Percentiles rank a stretch among this genome's conserved stretches.
Conservation (phyloP, 345 rosid genomes). For the Syzygium aromaticum region DNA sequence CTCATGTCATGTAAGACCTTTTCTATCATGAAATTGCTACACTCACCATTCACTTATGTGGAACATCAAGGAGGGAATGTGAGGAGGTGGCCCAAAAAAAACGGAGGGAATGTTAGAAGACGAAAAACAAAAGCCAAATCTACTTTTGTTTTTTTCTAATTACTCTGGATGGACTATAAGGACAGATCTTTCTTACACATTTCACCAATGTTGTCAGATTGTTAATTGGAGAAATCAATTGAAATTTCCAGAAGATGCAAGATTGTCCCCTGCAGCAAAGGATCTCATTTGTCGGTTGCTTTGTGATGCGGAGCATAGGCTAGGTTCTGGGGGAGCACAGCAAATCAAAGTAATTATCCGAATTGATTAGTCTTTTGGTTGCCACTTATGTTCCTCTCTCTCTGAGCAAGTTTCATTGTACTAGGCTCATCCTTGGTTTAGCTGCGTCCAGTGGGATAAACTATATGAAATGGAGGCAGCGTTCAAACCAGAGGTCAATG, state of each 20-base stretch:
- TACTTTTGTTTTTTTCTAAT: too few species aligned
- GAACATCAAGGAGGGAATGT: background rate
- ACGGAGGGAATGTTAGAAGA: background rate
- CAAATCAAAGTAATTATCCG: constrained; percentile 69
- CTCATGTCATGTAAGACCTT: background rate
- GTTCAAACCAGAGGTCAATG: constrained; percentile 86
- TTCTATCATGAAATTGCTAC: background rate
- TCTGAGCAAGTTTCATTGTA: constrained; percentile 8
- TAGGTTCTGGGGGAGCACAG: constrained; percentile 77
- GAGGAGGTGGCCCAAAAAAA: background rate
- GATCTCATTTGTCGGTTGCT: constrained; percentile 82
- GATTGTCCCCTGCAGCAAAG: constrained; percentile 64
- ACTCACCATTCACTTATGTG: background rate
- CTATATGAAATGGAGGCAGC: constrained; percentile 95
- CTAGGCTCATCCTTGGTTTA: constrained; percentile 97
- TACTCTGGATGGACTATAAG: background rate
- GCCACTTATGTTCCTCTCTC: background rate
- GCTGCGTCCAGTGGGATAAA: constrained; percentile 66
- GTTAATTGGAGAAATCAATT: constrained; percentile 90
- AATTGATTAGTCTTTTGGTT: constrained; percentile 5
- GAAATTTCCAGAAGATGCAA: constrained; percentile 77
- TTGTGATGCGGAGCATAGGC: constrained; percentile 84
- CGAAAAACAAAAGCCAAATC: too few species aligned
- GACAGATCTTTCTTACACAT: background rate
- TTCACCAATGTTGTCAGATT: constrained; percentile 32